These are phyloP conservation scores for Mycena indigotica DNA, from an alignment of 768 basidiomycete genomes.

Conservation along the genomic window DNA sequence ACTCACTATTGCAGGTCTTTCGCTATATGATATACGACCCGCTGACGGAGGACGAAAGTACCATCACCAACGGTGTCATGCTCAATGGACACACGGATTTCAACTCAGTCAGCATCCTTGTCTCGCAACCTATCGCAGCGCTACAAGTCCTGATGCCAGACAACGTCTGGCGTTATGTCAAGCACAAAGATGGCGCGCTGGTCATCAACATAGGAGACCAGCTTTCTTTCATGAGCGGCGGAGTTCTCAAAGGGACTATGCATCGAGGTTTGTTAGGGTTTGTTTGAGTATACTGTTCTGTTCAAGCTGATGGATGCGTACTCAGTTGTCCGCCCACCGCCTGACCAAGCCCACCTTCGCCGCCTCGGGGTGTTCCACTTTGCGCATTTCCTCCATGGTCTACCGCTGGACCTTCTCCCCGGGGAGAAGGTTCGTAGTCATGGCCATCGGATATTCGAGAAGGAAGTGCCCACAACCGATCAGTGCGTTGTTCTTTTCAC, in stretches of 20 bases:
- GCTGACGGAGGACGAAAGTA: constrained; percentile 30
- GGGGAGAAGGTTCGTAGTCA: constrained; percentile 34
- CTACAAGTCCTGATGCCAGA: constrained; percentile 40
- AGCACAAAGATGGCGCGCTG: constrained; percentile 33
- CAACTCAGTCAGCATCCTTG: constrained; percentile 34
- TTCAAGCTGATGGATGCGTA: too few species aligned
- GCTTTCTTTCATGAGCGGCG: constrained; percentile 38
- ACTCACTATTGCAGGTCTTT: constrained; percentile 23
- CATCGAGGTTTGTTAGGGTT: constrained; percentile 35
- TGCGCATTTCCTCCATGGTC: constrained; percentile 33
- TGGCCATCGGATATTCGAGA: constrained; percentile 33
- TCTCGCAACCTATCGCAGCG: constrained; percentile 38
- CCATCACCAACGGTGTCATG: constrained; percentile 38
- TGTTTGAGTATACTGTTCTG: too few species aligned
- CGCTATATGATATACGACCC: constrained; percentile 42
- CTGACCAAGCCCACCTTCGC: constrained; percentile 31
- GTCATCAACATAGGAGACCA: constrained; percentile 41
- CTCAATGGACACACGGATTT: constrained; percentile 39
- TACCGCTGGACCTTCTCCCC: constrained; percentile 31
- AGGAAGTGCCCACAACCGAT: constrained; percentile 32
- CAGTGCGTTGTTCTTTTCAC: constrained; percentile 22
- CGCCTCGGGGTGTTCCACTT: constrained; percentile 39
- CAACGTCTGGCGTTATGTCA: constrained; percentile 38
- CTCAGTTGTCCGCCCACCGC: constrained; percentile 37
- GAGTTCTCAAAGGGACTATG: constrained; percentile 38